phyloP scores from a whole-genome alignment of 805 yeast species.

The Blastobotrys americana region DNA sequence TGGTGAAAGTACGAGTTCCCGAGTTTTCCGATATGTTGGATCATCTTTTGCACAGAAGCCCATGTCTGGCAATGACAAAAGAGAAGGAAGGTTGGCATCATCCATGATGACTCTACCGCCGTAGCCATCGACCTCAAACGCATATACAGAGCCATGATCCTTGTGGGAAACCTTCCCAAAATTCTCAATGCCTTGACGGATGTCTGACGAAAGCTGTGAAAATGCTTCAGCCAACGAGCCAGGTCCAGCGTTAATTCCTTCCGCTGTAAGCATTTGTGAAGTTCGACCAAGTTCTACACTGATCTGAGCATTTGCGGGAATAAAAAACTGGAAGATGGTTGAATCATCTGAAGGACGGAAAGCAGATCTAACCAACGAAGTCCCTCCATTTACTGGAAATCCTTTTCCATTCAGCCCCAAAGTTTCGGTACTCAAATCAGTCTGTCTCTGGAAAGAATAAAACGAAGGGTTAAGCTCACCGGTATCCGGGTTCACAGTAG shows the following conservation, averaged over 20 bases:
- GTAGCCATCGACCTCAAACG: slow-evolving; percentile 85
- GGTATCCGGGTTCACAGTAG: slow-evolving; percentile 38
- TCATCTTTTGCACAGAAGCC: slow-evolving; percentile 50
- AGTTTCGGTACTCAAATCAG: slow-evolving; percentile 75
- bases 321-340: slow-evolving; percentile 66
- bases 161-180: slow-evolving; percentile 63
- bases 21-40: slow-evolving; percentile 61
- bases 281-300: slow-evolving; percentile 50
- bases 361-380: slow-evolving; percentile 69
- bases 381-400: slow-evolving; percentile 66
- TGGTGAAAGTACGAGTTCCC: slow-evolving; percentile 60
- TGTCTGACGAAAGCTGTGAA: slow-evolving; percentile 32
- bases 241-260: slow-evolving; percentile 9
- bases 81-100: slow-evolving; percentile 77
- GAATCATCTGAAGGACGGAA: slow-evolving; percentile 89
- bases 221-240: slow-evolving; percentile 19
- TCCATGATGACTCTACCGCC: slow-evolving; percentile 73
- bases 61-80: slow-evolving; percentile 67
- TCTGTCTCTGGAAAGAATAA: slow-evolving; percentile 66
- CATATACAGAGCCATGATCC: slow-evolving; percentile 62
- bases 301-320: slow-evolving; percentile 81
- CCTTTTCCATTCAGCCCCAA: slow-evolving; percentile 73
- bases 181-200: slow-evolving; percentile 50
- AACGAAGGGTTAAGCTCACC: slow-evolving; percentile 44
- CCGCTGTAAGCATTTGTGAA: slow-evolving; percentile 19